Conservation (phyloP, 2,329 filamentous ascomycete genomes). For the Sporothrix euskadiensis region DNA sequence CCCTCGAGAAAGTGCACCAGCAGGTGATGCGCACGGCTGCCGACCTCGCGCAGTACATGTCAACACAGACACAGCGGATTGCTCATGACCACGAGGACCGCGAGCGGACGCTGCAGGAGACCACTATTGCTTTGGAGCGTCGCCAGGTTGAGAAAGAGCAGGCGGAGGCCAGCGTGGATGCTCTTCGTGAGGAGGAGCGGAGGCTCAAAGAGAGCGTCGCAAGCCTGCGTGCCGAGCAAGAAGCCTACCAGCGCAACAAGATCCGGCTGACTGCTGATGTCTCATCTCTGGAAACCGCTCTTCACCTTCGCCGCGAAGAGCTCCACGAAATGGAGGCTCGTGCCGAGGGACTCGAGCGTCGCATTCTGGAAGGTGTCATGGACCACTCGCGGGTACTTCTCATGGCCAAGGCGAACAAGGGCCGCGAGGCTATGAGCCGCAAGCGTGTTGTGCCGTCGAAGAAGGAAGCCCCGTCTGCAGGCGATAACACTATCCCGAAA, state of each 20-base stretch:
- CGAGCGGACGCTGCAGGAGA: conserved; percentile 77
- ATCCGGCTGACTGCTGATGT: conserved; percentile 80
- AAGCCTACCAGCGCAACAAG: conserved; percentile 75
- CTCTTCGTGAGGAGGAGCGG: conserved; percentile 51
- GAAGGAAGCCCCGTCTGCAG: conserved; percentile 38
- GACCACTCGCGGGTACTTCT: conserved; percentile 92
- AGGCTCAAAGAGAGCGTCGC: conserved; percentile 59
- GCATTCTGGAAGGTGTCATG: conserved; percentile 93
- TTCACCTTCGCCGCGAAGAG: conserved; percentile 86
- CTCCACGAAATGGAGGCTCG: conserved; percentile 86
- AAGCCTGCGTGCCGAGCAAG: conserved; percentile 66
- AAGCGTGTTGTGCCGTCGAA: conserved; percentile 53
- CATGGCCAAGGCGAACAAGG: conserved; percentile 64
- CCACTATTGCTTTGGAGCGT: conserved; percentile 77
- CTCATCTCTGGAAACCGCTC: conserved; percentile 84
- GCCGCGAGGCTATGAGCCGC: conserved; percentile 58
- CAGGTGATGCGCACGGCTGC: conserved; percentile 82
- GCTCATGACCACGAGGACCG: conserved; percentile 75
- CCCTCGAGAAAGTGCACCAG: conserved; percentile 83
- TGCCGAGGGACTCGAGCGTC: conserved; percentile 83
- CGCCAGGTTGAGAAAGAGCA: conserved; percentile 65
- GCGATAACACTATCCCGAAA: neutral
- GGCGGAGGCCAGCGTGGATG: conserved; percentile 56
- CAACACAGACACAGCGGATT: conserved; percentile 72
- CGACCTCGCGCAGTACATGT: conserved; percentile 80